phyloP scores from a whole-genome alignment of 805 yeast genomes.

The Pichia nakasei region DNA sequence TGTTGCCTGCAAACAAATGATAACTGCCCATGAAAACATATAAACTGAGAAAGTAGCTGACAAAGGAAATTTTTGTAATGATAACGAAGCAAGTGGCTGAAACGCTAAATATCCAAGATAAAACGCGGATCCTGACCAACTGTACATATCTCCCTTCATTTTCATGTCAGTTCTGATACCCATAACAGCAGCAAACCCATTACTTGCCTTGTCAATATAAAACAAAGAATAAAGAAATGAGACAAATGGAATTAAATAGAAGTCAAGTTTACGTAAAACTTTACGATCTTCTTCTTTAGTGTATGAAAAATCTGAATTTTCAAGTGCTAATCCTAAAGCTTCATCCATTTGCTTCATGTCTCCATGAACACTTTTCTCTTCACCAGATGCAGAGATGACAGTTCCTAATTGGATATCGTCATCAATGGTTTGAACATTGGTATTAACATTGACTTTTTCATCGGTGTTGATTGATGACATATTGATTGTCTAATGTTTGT shows the following conservation, averaged over 20 bases:
- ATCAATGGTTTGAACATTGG: not conserved
- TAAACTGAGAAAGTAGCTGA: constrained; percentile 30
- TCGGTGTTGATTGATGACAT: too few relatives aligned
- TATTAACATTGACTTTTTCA: too few relatives aligned
- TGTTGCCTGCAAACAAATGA: constrained; percentile 21
- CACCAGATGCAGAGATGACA: not conserved
- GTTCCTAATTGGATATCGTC: not conserved
- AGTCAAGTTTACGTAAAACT: constrained; percentile 25
- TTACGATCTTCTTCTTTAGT: constrained; percentile 15
- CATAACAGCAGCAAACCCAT: constrained; percentile 36
- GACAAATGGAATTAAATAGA: constrained; percentile 24
- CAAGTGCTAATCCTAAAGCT: constrained; percentile 1
- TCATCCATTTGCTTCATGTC: not conserved
- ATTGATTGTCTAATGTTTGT: too few relatives aligned
- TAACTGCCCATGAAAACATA: constrained; percentile 36
- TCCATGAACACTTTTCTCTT: constrained; percentile 1
- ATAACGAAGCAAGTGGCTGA: constrained; percentile 34
- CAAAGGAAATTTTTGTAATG: constrained; percentile 31
- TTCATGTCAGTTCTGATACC: constrained; percentile 33
- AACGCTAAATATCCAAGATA: constrained; percentile 36
- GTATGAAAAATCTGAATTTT: constrained; percentile 1
- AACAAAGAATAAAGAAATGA: constrained; percentile 20
- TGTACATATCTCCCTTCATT: constrained; percentile 35
- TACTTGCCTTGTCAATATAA: constrained; percentile 32
- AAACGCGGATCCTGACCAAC: constrained; percentile 35